These are phyloP conservation scores for Ascosphaera acerosa DNA, from an alignment of 2,329 filamentous ascomycete genomes.

Conservation along the genomic window DNA sequence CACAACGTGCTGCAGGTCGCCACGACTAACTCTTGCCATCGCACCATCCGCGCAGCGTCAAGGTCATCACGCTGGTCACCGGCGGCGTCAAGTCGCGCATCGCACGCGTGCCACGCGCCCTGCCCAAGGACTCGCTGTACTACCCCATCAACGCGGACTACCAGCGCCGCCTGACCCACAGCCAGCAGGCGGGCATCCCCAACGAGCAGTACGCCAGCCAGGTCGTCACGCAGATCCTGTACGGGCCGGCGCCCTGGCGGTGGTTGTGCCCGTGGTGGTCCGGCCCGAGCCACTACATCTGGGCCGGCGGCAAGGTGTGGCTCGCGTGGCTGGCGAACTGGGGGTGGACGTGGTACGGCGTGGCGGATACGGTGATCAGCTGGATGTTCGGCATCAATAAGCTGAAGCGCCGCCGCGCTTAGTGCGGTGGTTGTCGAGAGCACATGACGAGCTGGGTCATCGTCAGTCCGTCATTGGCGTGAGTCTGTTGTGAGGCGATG, in stretches of 20 bases:
- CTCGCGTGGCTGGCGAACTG: conserved; percentile 26
- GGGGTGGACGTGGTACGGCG: conserved; percentile 21
- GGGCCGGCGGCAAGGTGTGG: conserved; percentile 23
- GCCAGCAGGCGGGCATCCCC: conserved; percentile 27
- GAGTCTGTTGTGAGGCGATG: too few relatives aligned
- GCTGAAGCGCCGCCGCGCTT: too few relatives aligned
- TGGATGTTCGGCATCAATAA: conserved; percentile 1
- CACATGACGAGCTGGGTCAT: too few relatives aligned
- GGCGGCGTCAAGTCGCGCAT: conserved; percentile 36
- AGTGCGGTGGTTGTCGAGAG: too few relatives aligned
- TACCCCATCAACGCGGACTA: conserved; percentile 27
- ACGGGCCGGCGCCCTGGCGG: conserved; percentile 19
- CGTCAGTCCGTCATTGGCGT: too few relatives aligned
- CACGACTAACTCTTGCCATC: background rate
- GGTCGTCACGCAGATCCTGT: conserved; percentile 28
- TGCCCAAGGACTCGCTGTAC: conserved; percentile 26
- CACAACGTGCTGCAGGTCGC: background rate
- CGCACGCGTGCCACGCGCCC: conserved; percentile 23
- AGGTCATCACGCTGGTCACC: conserved; percentile 29
- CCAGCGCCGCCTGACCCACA: conserved; percentile 25
- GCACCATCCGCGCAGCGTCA: conserved; percentile 12
- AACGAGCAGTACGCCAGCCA: conserved; percentile 27
- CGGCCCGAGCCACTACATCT: conserved; percentile 9
- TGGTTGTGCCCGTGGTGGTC: conserved; percentile 25
- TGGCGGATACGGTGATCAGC: conserved; percentile 11